Evolutionary conservation across 805 yeast species (phyloP), one percentile per base, ranked within the genome.

Genomic region (Candida bentonensis): DNA sequence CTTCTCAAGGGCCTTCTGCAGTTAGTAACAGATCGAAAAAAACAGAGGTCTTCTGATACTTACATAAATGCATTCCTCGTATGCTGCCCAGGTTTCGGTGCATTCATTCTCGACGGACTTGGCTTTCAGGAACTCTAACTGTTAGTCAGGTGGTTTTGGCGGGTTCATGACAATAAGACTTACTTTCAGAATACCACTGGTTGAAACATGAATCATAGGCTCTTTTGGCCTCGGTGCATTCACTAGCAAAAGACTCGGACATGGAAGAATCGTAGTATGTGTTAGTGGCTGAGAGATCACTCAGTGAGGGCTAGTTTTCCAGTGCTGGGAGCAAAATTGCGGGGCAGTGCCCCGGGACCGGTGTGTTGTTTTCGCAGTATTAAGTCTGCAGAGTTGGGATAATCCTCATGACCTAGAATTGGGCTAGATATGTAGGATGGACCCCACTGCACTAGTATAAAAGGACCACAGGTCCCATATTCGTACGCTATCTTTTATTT

Each of bases 161-260:
- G 27, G 15, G 36, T 28, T 25, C 15, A 7, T 15, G 13, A 36
- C 40, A 21, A 9, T 23, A 23, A 9, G 9, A 65, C 73, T 42
- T 50, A 70, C 74, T 82, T 53, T 92, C 96, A 3, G 92, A 79
- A 60, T 92, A 92, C 98, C 98, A 88, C 51, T 74, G 73, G 63
- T 87, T 88, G 67, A 92, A 92, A 62, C 98, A 92, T 56, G 79
- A 82, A 59, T 92, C 97, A 58, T 92, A 92, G 55, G 78, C 75
- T 53, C 77, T 76, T 63, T 92, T 92, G 46, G 81, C 74, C 27
- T 77, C 82, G 21, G 94, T 85, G 64, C 98, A 92, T 65, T 92
- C 97, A 22, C 96, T 96, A 28, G 98, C 97, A 69, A 92, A 83
- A 48, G 95, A 86, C 4, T 94, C 71, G 15, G 88, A 80, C 82